Base-by-base conservation (phyloP, 441 rosid species). In the Pelargonium cotyledonis region DNA sequence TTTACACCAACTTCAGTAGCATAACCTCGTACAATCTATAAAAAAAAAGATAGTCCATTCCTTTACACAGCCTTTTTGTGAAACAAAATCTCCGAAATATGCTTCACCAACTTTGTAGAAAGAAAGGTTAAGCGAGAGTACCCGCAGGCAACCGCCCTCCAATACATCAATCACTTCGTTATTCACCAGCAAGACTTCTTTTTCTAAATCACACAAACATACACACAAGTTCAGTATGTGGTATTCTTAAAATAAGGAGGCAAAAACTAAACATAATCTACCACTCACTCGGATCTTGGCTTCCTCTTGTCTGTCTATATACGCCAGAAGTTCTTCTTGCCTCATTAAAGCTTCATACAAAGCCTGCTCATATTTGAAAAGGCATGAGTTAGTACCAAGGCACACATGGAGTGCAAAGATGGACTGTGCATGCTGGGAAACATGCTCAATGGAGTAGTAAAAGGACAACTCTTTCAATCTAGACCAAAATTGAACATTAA, bases 281-380 rank as follows among this genome's bases (percentile, higher is more conserved):
- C 10, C 46, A 70, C 86, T 0, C 77, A 95, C 98, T 89, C 80
- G 81, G 46, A 65, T 74, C 69, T 80, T 86, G 75, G 89, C 96
- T 75, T 82, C 87, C 76, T 81, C 91, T 80, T 93, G 95, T 62
- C 92, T 75, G 75, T 93, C 97, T 65, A 93, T 88, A 74, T 89
- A 91, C 1, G 93, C 97, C n/a, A 91, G 95, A 73, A 91, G 74
- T 67, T 93, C 98, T 75, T 95, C 99, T 81, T 92, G 99, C 80
- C 84, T 88, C 92, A 95, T 92, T 68, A 86, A 79, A 71, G 98
- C 92, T 66, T 93, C 95, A 70, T 88, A 82, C 49, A 93, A 85
- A 63, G 98, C 96, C 97, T 92, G 80, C 61, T 63, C 70, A 21
- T 58, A 58, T 21, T 8, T 3, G 10, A 19, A 57, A 8, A 44